Evolutionary conservation across 208 protist genomes (phyloP).

Genomic region (Porcisia hertigi): DNA sequence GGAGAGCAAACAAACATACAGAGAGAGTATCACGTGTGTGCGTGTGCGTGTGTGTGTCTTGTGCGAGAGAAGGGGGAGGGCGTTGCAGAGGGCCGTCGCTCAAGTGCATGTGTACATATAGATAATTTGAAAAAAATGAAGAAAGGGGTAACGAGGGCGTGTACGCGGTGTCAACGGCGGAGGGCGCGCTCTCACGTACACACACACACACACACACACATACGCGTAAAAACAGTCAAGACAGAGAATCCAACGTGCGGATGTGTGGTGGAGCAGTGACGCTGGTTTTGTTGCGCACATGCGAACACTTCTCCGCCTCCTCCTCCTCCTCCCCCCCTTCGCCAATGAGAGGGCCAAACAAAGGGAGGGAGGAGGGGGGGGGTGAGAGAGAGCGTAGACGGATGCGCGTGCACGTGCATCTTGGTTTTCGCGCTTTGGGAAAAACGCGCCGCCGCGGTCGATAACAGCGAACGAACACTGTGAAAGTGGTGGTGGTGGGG

Average conservation of each 20-base stretch:
- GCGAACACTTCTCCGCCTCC: too few species aligned
- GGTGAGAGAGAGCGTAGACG: neutral
- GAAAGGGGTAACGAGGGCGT: neutral
- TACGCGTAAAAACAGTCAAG: too few species aligned
- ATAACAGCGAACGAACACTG: too few species aligned
- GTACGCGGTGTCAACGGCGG: neutral
- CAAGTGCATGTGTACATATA: neutral
- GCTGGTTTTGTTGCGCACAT: neutral
- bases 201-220: neutral
- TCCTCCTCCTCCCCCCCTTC: neutral
- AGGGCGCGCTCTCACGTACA: neutral
- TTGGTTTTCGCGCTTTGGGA: too few species aligned
- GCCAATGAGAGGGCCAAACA: neutral
- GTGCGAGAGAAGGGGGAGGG: too few species aligned
- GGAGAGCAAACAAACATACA: neutral
- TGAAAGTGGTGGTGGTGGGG: too few species aligned
- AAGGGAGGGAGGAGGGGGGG: constrained; percentile 7
- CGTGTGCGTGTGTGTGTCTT: too few species aligned
- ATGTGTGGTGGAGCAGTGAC: neutral
- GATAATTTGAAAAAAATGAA: neutral
- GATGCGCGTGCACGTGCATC: too few species aligned
- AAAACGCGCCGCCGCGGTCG: too few species aligned
- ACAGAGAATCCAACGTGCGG: too few species aligned
- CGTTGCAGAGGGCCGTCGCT: neutral
- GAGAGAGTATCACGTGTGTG: neutral